phyloP scores from a whole-genome alignment of 441 rosid genomes.

The Aquilaria agallochum region DNA sequence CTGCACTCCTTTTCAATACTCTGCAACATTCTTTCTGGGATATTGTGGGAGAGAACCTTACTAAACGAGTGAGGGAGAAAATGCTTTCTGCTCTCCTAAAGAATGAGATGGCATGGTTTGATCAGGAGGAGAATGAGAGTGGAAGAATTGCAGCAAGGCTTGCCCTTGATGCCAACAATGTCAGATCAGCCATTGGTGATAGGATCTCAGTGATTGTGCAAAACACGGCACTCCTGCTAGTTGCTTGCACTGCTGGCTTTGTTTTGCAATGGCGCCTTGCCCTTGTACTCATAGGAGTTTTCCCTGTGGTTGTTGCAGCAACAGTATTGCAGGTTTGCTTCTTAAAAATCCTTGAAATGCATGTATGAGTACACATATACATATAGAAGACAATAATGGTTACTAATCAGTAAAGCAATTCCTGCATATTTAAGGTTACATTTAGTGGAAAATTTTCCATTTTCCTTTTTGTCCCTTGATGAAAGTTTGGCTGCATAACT shows the following conservation, averaged over 20 bases:
- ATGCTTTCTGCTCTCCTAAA: conserved; percentile 85
- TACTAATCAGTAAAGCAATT: too few species aligned
- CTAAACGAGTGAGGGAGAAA: conserved; percentile 95
- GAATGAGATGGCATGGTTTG: conserved; percentile 99
- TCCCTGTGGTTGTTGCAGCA: conserved; percentile 95
- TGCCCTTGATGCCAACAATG: conserved; percentile 94
- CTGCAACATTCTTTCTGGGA: conserved; percentile 98
- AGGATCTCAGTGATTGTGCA: conserved; percentile 92
- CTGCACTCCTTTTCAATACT: conserved; percentile 86
- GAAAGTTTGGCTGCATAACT: too few species aligned
- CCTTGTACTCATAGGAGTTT: conserved; percentile 88
- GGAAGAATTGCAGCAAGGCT: conserved; percentile 88
- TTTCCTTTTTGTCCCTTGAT: too few species aligned
- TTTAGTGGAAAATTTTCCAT: too few species aligned
- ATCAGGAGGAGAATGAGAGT: conserved; percentile 96
- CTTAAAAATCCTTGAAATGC: too few species aligned
- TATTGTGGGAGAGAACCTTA: conserved; percentile 94
- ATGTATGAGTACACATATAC: too few species aligned
- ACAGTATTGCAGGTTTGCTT: conserved; percentile 88
- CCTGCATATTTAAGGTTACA: too few species aligned
- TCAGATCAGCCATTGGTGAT: conserved; percentile 95
- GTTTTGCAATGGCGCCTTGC: conserved; percentile 99
- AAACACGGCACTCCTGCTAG: conserved; percentile 88
- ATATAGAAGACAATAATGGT: too few species aligned
- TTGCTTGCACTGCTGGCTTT: conserved; percentile 96